Percentiles rank a stretch among this genome's conserved stretches.
These are phyloP conservation scores for Cyclostephanos tholiformis DNA, from an alignment of 108 stramenopile genomes.

Conservation along the genomic window DNA sequence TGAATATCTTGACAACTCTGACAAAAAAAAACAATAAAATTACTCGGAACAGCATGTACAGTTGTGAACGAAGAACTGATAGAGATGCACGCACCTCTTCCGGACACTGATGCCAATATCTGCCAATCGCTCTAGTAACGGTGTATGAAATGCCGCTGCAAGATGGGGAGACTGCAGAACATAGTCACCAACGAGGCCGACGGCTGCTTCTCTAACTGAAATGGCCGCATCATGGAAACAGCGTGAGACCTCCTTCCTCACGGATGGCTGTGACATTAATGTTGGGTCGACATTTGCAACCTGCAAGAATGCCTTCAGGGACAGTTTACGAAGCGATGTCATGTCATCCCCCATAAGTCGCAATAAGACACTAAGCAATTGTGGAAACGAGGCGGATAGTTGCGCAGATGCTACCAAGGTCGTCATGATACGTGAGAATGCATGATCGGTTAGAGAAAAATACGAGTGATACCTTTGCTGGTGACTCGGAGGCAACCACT, in stretches of 20 bases:
- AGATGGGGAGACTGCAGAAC: constrained; percentile 78
- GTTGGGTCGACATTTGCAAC: constrained; percentile 75
- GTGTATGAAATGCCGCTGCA: constrained; percentile 80
- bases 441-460: constrained; percentile 64
- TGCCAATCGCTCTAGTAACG: constrained; percentile 74
- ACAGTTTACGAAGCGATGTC: constrained; percentile 73
- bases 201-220: constrained; percentile 92
- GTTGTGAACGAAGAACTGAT: not conserved
- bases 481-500: constrained; percentile 46
- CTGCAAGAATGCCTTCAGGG: constrained; percentile 80
- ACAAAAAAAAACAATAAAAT: constrained; percentile 1
- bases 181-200: constrained; percentile 89
- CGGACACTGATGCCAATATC: constrained; percentile 91
- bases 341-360: constrained; percentile 71
- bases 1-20: constrained; percentile 84
- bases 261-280: constrained; percentile 72
- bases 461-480: constrained; percentile 15
- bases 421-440: constrained; percentile 67
- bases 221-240: constrained; percentile 91
- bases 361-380: constrained; percentile 72
- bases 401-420: constrained; percentile 58
- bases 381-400: constrained; percentile 59
- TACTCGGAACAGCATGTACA: not conserved
- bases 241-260: constrained; percentile 73
- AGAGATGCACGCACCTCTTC: constrained; percentile 40